Evolutionary conservation across 441 rosid genomes (phyloP), one percentile per base, ranked within the genome.

Genomic region (Hura crepitans): DNA sequence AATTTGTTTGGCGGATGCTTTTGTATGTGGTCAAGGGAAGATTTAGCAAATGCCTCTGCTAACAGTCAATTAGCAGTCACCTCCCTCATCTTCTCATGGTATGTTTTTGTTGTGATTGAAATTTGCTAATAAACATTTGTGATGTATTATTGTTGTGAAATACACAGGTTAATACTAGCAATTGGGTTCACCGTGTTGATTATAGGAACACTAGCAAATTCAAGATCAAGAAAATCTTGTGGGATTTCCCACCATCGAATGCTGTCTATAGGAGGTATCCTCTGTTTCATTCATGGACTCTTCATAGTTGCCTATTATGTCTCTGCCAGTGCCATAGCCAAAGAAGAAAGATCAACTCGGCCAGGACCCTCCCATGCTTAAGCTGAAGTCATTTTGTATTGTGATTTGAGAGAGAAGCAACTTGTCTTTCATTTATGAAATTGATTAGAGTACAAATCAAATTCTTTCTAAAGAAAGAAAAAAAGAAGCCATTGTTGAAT

Each of bases 1-100:
- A 89, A 84, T 66, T 59, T 86, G 61, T 80, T 89, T 8, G 97
- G 96, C 22, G 97, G 96, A n/a, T 94, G 99, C 77, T 62, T 84
- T 20, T 90, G 91, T 72, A 61, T 92, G 50, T 74, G 83, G 80
- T 85, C 99, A 14, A 86, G 60, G 74, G 78, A 72, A 18, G 93
- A 84, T 20, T 74, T 81, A 20, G 76, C 78, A 0, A 75, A 68
- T 11, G 81, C 87, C 7, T 71, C 93, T 12, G 81, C 94, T 28
- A 90, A 92, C 74, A 90, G 74, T 80, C 96, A 90, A 80, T 74
- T 94, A 4, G 93, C 99, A 0, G 81, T 86, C 6, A 85, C 88
- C 57, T 92, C 97, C 62, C 93, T 88, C 75, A 68, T 90, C 66
- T 87, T 92, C 80, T 81, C 97, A 5, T 92, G 99, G 99, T 93